Base-by-base conservation (phyloP, 495 filamentous ascomycete species). In the Podospora fimiseda region DNA sequence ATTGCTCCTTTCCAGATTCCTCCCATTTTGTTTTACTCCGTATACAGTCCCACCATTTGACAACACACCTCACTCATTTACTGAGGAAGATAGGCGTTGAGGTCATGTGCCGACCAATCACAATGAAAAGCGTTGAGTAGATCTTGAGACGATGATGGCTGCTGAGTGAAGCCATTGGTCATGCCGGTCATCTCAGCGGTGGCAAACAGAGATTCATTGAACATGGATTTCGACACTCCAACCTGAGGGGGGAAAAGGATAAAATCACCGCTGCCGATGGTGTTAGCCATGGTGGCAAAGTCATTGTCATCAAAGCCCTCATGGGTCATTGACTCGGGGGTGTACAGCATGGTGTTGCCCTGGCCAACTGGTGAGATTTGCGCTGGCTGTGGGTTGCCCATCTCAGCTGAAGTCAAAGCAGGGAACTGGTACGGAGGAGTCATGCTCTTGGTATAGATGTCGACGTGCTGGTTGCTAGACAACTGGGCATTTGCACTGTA, bases 281-380 rank as follows among this genome's bases (percentile, higher is more conserved):
- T 51, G 33, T 58, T 58, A 24, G 52, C 33, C 43, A 68, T 58
- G 47, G 45, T 48, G n/a, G 58, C 50, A 43, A 53, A 62, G 42
- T 59, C 64, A 6, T 51, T 49, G 30, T 80, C 77, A 47, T 79
- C 79, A 45, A 74, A 75, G 9, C 72, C 72, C 41, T 79, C 76
- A 43, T 77, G 70, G 13, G 56, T 62, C 52, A 74, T 65, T 0
- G 79, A 82, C 4, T 71, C 72, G 2, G 83, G 83, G 0, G 83
- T 83, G 63, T 76, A 84, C 41, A 88, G 74, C 75, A 85, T 81
- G 9, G 78, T 60, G 44, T 83, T 81, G 16, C 76, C 81, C 56
- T 86, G 84, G 1, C 78, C 83, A 41, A 73, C 69, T 30, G 81
- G 80, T 11, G 83, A 86, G 50, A 88, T 74, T 41, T 82, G 80